phyloP scores from a whole-genome alignment of 805 yeast species.

The Wickerhamiella domercqiae region DNA sequence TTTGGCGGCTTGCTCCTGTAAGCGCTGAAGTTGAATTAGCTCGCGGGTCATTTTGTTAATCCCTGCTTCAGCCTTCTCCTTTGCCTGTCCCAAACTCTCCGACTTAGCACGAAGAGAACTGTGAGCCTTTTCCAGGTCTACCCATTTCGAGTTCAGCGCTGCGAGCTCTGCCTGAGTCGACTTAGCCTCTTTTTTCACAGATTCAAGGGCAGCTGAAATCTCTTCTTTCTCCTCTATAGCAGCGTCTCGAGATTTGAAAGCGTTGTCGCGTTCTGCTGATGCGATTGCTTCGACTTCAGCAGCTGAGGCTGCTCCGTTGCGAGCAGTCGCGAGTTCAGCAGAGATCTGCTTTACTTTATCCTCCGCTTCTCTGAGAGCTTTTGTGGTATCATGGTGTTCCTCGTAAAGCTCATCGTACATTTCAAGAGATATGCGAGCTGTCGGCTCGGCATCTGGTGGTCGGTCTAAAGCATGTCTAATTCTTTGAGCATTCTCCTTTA shows the following conservation, averaged over 20 bases:
- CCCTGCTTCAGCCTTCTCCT: conserved; percentile 64
- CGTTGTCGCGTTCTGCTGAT: neutral
- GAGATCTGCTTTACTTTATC: conserved; percentile 15
- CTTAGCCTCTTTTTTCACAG: conserved; percentile 1
- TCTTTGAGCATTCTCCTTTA: conserved; percentile 56
- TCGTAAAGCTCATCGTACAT: conserved; percentile 29
- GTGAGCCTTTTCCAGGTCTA: neutral
- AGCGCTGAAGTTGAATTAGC: conserved; percentile 46
- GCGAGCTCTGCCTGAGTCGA: neutral
- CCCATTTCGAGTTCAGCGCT: conserved; percentile 2
- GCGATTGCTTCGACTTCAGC: conserved; percentile 3
- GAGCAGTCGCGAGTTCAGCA: conserved; percentile 19
- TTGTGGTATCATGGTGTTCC: conserved; percentile 9
- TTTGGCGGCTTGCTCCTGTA: conserved; percentile 28
- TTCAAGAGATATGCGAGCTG: conserved; percentile 47
- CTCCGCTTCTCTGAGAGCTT: conserved; percentile 21
- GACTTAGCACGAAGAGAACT: neutral
- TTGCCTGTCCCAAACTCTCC: conserved; percentile 22
- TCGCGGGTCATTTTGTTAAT: conserved; percentile 84
- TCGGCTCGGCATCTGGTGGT: conserved; percentile 63
- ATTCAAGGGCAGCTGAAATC: neutral
- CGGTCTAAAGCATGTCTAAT: conserved; percentile 56
- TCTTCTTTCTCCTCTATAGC: neutral
- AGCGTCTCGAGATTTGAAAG: neutral
- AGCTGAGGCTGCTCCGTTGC: conserved; percentile 12